phyloP scores from a whole-genome alignment of 805 yeast genomes.

The Wickerhamomyces canadensis region DNA sequence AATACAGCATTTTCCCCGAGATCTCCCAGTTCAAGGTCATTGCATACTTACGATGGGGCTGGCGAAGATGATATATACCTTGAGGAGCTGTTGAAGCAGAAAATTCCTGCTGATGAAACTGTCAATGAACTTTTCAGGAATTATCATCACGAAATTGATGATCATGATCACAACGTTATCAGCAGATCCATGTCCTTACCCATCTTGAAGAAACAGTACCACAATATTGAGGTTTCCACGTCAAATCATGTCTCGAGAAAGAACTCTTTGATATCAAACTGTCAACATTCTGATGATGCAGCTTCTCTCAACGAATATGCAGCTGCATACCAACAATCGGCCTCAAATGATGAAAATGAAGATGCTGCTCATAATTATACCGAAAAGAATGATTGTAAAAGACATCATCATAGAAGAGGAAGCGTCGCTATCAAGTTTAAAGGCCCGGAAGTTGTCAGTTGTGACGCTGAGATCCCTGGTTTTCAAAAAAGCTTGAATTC shows the following conservation, averaged over 20 bases:
- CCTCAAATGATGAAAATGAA: background rate
- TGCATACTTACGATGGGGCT: background rate
- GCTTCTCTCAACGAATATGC: background rate
- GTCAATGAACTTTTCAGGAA: no score
- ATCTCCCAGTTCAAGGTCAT: background rate
- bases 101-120: no score
- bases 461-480: background rate
- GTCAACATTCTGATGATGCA: background rate
- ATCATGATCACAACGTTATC: background rate
- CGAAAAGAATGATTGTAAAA: constrained; percentile 6
- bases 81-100: background rate
- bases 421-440: constrained; percentile 24
- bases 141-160: no score
- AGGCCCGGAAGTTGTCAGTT: constrained; percentile 6
- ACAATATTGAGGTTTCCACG: background rate
- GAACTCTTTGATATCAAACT: constrained; percentile 1
- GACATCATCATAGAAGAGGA: constrained; percentile 26
- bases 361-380: no score
- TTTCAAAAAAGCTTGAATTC: background rate
- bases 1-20: background rate
- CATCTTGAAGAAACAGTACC: background rate
- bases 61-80: background rate
- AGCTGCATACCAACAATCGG: background rate
- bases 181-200: constrained; percentile 6
- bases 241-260: constrained; percentile 1